Base-by-base conservation (phyloP, 2,329 filamentous ascomycete genomes). In the Beauveria varroae region DNA sequence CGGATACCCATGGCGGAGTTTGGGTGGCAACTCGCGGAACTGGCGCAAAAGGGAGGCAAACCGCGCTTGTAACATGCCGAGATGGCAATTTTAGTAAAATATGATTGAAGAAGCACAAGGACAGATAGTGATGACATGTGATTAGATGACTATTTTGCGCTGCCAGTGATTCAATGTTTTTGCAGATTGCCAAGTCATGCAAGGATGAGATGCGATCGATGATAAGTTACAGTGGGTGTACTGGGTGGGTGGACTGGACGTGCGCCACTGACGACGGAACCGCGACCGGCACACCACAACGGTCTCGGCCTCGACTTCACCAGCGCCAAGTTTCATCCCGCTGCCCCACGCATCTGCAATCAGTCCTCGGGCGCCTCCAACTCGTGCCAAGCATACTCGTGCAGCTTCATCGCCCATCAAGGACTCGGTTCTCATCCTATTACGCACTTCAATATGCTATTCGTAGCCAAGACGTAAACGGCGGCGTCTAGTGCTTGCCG, bases 1-100 rank as follows among this genome's bases (percentile, higher is more conserved):
- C 86, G 90, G 75, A 81, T 78, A 51, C 86, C 89, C 24, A 84
- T 93, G 78, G 92, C 88, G 0, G 81, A 91, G 73, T 80, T 89
- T 68, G 90, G 91, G 6, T 97, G 92, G 91, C 79, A 81, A 62
- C 75, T 91, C 67, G 87, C 93, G 62, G 79, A 79, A 72, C 74
- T 71, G 64, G 74, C 75, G 57, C 68, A 69, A 50, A 67, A 67
- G 49, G 67, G 63, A 43, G 64, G 53, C 37, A 66, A 60, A 12
- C 51, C 68, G 28, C 72, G 67, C 66, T 54, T 75, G 67, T 74
- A 63, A 41, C 22, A 37, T 43, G 26, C 20, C 16, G 52, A 37
- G 44, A 46, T 26, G 5, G 40, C 41, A 3, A 58, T 59, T 10
- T 3, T 44, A 52, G 47, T 47, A 46, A 7, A 44, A 37, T 12